Conservation (phyloP, 805 yeast genomes). For the Alloascoidea africana region DNA sequence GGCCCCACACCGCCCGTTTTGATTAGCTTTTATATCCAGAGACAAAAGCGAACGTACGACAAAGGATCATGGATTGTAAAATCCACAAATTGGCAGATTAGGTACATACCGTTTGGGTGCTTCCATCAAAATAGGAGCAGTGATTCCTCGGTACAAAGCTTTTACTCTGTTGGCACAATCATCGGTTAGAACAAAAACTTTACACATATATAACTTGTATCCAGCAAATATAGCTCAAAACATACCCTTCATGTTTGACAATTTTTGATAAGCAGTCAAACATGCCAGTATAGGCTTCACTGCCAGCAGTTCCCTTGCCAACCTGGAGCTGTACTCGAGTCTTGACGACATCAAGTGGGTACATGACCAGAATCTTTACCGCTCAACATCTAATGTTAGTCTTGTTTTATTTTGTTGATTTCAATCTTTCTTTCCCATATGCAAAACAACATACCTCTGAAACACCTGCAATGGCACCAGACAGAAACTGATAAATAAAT, state of each 20-base stretch:
- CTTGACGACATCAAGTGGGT: slow-evolving; percentile 84
- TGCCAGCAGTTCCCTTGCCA: slow-evolving; percentile 24
- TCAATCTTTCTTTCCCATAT: no score
- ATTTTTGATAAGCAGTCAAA: slow-evolving; percentile 75
- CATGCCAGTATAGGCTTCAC: slow-evolving; percentile 68
- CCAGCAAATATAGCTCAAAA: slow-evolving; percentile 2
- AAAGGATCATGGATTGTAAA: no score
- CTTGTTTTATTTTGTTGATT: no score
- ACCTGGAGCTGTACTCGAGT: slow-evolving; percentile 83
- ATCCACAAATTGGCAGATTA: no score
- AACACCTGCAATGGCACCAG: slow-evolving; percentile 95
- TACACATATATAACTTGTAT: no score
- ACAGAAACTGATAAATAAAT: slow-evolving; percentile 76
- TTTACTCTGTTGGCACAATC: slow-evolving; percentile 20
- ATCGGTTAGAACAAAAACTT: neutral
- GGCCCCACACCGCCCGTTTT: no score
- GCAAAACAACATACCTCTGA: no score
- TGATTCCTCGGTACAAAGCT: slow-evolving; percentile 81
- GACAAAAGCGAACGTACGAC: no score
- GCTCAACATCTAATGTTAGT: no score
- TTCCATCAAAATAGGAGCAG: slow-evolving; percentile 96
- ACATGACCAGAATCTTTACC: slow-evolving; percentile 68
- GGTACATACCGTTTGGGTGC: slow-evolving; percentile 58
- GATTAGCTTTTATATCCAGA: no score
- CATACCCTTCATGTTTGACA: slow-evolving; percentile 63